Conservation (phyloP, 495 filamentous ascomycete genomes). For the Tuber magnatum region DNA sequence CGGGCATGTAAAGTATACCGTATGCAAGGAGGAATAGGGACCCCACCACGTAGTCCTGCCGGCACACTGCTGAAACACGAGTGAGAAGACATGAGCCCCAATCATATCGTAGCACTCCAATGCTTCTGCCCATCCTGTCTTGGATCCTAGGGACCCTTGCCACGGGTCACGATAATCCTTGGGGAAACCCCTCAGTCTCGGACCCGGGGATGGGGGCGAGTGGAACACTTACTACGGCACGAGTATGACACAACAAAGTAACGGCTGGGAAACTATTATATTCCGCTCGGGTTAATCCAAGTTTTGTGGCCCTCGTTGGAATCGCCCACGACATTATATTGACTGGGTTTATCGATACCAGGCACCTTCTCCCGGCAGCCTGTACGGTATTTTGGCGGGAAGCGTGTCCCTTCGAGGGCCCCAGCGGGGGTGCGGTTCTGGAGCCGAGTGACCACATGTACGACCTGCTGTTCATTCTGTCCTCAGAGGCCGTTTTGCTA, state of each 20-base stretch:
- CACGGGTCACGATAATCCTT: background rate
- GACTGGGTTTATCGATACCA: background rate
- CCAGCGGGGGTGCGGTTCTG: background rate
- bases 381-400: background rate
- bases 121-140: background rate
- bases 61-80: background rate
- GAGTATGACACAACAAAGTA: no score
- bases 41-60: background rate
- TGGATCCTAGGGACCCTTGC: background rate
- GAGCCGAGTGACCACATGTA: background rate
- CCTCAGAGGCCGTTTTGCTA: background rate
- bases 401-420: background rate
- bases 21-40: background rate
- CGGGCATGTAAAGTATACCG: background rate
- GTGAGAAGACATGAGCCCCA: constrained; percentile 3
- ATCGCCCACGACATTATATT: background rate
- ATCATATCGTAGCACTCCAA: background rate
- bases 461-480: background rate
- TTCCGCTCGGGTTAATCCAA: background rate
- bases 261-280: background rate
- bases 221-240: no score
- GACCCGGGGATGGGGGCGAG: background rate
- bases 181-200: no score
- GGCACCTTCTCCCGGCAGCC: background rate
- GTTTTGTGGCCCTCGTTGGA: background rate